Base-by-base conservation (phyloP, 495 filamentous ascomycete species). In the Penicillium riverlandense region DNA sequence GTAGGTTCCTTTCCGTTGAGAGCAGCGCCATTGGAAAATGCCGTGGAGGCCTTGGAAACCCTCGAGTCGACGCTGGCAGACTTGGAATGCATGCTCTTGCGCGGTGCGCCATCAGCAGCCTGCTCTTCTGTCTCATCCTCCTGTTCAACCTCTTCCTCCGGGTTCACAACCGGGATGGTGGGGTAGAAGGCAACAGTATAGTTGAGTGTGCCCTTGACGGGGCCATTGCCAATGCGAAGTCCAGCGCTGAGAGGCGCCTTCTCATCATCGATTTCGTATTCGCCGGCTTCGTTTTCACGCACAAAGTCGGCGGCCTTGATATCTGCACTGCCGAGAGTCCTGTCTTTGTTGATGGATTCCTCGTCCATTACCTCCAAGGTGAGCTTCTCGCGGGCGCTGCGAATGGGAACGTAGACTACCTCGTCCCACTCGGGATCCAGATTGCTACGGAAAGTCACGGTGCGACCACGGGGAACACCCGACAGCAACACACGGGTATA, bases 391-490 rank as follows among this genome's bases (percentile, higher is more conserved):
- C 84, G 82, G n/a, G 73, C 43, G 9, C 82, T 86, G 62, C 97
- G 94, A 44, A 99, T 77, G 0, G 94, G 91, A 0, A 99, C 77
- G 62, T 99, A 99, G 36, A 95, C 75, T 10, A 97, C 79, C 62
- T 99, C 94, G 55, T 99, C 89, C 85, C 86, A 99, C 29, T 94
- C 83, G 2, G 92, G 92, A 54, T 95, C 87, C 13, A 99, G 80
- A 55, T 96, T 95, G 59, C 91, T 99, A 54, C 89, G 82, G 67
- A 91, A 95, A 1, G 92, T 96, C 37, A 99, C 92, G 1, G 94
- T 96, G 41, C 88, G 79, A 13, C 75, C 90, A 57, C 87, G 95
- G 54, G 91, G 84, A 38, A 96, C 76, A 28, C 92, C 91, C 29
- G 89, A 94, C 28, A 96, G 76, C 36, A 96, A 69, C 8, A 96